phyloP scores from a whole-genome alignment of 2,329 filamentous ascomycete genomes.

The Pseudomassariella vexata region DNA sequence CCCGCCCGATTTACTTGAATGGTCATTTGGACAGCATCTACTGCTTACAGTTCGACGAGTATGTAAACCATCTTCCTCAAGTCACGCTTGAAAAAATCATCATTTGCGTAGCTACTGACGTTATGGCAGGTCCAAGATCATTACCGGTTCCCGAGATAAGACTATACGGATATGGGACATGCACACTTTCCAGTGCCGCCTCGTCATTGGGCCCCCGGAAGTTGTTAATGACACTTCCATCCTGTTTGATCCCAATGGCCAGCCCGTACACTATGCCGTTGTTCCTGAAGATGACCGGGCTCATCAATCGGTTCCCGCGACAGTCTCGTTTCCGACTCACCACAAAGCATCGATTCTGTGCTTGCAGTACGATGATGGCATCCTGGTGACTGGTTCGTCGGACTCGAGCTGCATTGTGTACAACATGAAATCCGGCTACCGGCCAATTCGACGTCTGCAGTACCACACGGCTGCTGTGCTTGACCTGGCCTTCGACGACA shows the following conservation, averaged over 20 bases:
- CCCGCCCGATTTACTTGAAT: constrained; percentile 80
- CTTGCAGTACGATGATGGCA: constrained; percentile 86
- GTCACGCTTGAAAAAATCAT: not conserved
- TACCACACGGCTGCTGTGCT: constrained; percentile 85
- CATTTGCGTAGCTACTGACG: constrained; percentile 25
- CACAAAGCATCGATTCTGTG: constrained; percentile 93
- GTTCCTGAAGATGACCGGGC: constrained; percentile 41
- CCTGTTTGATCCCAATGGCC: constrained; percentile 45
- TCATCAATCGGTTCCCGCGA: constrained; percentile 44
- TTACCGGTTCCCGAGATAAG: constrained; percentile 91
- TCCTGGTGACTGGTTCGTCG: constrained; percentile 91
- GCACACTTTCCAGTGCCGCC: constrained; percentile 75
- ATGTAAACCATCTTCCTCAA: constrained; percentile 25
- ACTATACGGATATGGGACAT: constrained; percentile 97
- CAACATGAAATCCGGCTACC: constrained; percentile 72
- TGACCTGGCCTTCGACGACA: constrained; percentile 87
- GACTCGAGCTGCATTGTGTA: constrained; percentile 90
- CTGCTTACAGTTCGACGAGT: constrained; percentile 97
- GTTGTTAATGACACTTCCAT: constrained; percentile 49
- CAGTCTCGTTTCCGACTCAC: constrained; percentile 56
- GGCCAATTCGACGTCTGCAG: constrained; percentile 69
- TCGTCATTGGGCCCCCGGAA: constrained; percentile 77
- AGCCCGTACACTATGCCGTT: constrained; percentile 49
- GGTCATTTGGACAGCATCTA: constrained; percentile 96
- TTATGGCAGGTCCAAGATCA: constrained; percentile 73